phyloP scores from a whole-genome alignment of 257 asterid species.

The Lavandula angustifolia region DNA sequence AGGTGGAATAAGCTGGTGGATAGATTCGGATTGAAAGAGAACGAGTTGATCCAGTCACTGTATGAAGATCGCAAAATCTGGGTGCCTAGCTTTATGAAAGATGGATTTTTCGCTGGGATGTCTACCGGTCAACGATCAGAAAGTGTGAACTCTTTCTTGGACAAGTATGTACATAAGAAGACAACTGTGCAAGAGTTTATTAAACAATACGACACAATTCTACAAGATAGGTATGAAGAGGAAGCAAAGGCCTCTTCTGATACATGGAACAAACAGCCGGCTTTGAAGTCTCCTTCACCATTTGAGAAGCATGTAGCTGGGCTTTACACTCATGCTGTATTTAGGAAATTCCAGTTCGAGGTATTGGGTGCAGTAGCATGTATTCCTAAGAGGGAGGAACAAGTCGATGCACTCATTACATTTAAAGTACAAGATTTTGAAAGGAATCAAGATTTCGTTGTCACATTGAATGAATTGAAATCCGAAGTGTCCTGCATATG shows the following conservation, averaged over 20 bases:
- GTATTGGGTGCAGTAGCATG: slow-evolving; percentile 96
- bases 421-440: slow-evolving; percentile 83
- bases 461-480: slow-evolving; percentile 62
- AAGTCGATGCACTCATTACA: slow-evolving; percentile 50
- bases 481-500: slow-evolving; percentile 86
- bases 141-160: slow-evolving; percentile 83
- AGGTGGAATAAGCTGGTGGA: slow-evolving; percentile 81
- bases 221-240: slow-evolving; percentile 90
- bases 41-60: slow-evolving; percentile 61
- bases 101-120: slow-evolving; percentile 84
- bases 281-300: slow-evolving; percentile 92
- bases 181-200: slow-evolving; percentile 79
- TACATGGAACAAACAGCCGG: slow-evolving; percentile 84
- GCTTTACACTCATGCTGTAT: slow-evolving; percentile 69
- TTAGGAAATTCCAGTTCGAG: slow-evolving; percentile 81
- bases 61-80: slow-evolving; percentile 76
- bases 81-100: slow-evolving; percentile 71
- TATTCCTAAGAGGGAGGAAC: slow-evolving; percentile 69
- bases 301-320: slow-evolving; percentile 89
- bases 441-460: slow-evolving; percentile 67
- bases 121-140: slow-evolving; percentile 75
- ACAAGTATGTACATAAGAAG: slow-evolving; percentile 90
- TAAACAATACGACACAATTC: slow-evolving; percentile 71
- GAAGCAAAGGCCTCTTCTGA: slow-evolving; percentile 92
- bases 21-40: slow-evolving; percentile 69